phyloP scores from a whole-genome alignment of 257 asterid species.

The Jacaranda copaia region DNA sequence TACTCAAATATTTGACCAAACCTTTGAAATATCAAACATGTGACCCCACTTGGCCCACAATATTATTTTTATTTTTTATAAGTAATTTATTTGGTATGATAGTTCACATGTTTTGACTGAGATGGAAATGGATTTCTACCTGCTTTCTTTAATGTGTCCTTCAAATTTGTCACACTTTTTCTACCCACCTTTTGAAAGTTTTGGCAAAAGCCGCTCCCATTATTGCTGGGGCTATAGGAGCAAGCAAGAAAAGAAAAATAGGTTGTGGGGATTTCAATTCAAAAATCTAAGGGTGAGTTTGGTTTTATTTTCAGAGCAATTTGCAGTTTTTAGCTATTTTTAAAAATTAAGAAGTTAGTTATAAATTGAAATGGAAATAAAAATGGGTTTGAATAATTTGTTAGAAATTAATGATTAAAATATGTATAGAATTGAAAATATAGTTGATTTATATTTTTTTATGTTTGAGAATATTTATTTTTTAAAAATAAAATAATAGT shows the following conservation, averaged over 20 bases:
- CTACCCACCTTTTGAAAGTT: constrained; percentile 34
- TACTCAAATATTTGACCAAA: not conserved
- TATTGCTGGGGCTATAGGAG: constrained; percentile 23
- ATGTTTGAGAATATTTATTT: no score
- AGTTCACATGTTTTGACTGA: constrained; percentile 51
- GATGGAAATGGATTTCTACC: not conserved
- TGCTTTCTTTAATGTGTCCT: constrained; percentile 28
- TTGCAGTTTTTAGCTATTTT: no score
- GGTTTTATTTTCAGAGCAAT: no score
- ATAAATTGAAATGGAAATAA: no score
- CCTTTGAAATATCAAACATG: not conserved
- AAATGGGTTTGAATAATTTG: no score
- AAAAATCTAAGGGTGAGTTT: no score
- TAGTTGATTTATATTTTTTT: no score
- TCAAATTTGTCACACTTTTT: constrained; percentile 29
- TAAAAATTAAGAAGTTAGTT: no score
- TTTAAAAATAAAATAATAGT: no score
- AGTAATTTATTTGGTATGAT: constrained; percentile 19
- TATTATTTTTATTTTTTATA: no score
- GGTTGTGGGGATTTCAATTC: constrained; percentile 21
- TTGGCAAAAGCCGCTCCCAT: constrained; percentile 35
- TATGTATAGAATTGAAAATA: no score
- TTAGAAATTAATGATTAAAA: no score
- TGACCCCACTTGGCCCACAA: not conserved
- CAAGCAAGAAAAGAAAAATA: not conserved